Conservation (phyloP, 2,329 filamentous ascomycete genomes). For the Aspergillus novofumigatus region DNA sequence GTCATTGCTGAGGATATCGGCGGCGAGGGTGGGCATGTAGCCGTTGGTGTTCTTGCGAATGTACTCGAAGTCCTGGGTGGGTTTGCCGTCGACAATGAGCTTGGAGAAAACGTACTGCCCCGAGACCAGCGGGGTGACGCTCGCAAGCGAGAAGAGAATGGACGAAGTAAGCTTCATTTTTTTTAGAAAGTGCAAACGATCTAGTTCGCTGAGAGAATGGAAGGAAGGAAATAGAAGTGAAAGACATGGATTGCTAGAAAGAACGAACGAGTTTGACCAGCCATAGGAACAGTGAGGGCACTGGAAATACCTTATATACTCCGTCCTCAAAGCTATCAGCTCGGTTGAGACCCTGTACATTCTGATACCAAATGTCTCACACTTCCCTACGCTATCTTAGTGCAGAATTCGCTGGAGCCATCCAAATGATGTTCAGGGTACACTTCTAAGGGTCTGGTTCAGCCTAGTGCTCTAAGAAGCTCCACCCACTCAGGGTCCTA, state of each 20-base stretch:
- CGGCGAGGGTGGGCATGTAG: conserved; percentile 11
- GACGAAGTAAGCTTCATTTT: not conserved
- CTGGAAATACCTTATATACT: not conserved
- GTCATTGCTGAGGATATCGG: conserved; percentile 9
- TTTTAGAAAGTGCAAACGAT: not conserved
- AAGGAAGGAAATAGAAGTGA: not conserved
- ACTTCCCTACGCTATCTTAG: not conserved
- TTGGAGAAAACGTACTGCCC: conserved; percentile 14
- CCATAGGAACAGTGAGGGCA: not conserved
- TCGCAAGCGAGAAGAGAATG: not conserved
- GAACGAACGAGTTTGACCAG: not conserved
- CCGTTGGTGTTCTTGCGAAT: conserved; percentile 14
- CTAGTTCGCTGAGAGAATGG: not conserved
- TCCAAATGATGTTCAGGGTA: too few relatives aligned
- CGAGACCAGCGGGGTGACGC: conserved; percentile 3
- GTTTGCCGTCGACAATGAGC: conserved; percentile 9
- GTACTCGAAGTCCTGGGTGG: conserved; percentile 8
- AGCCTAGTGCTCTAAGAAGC: too few relatives aligned
- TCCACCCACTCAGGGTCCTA: too few relatives aligned
- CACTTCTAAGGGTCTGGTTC: too few relatives aligned
- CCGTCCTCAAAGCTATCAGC: not conserved
- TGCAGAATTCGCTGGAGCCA: too few relatives aligned
- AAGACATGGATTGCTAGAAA: not conserved
- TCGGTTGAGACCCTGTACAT: not conserved
- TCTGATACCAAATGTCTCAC: not conserved